Conservation (phyloP, 495 filamentous ascomycete genomes). For the Daldinia decipiens region DNA sequence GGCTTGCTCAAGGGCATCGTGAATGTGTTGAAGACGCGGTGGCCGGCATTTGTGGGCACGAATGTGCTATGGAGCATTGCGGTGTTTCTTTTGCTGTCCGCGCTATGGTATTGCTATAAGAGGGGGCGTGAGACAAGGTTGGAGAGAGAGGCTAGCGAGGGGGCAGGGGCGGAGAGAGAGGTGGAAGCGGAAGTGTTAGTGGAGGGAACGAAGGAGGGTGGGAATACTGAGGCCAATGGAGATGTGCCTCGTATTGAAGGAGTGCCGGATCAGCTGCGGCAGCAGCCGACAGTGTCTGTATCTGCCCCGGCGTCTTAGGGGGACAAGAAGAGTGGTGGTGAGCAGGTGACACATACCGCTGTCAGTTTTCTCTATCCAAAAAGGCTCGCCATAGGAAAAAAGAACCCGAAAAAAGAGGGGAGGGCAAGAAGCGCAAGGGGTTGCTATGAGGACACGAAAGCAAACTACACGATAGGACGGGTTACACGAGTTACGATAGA, state of each 20-base stretch:
- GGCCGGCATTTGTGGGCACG: slow-evolving; percentile 78
- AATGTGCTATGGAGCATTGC: slow-evolving; percentile 89
- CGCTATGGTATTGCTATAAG: slow-evolving; percentile 98
- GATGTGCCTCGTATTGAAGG: slow-evolving; percentile 14
- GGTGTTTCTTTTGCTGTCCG: slow-evolving; percentile 84
- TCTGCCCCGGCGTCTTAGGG: slow-evolving; percentile 6
- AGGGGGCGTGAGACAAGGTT: slow-evolving; percentile 85
- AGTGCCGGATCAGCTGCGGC: not conserved
- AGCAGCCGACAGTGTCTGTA: slow-evolving; percentile 12
- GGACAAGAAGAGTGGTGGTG: not conserved
- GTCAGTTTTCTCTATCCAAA: not conserved
- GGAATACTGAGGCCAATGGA: not conserved
- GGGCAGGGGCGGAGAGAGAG: not conserved
- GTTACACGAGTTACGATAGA: not conserved
- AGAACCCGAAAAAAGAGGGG: not conserved
- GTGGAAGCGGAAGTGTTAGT: not conserved
- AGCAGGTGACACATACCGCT: not conserved
- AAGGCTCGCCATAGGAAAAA: not conserved
- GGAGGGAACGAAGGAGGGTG: not conserved
- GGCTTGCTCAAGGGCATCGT: slow-evolving; percentile 83
- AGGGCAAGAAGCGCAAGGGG: not conserved
- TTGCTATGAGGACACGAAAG: not conserved
- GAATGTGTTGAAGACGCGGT: slow-evolving; percentile 70
- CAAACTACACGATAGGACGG: not conserved
- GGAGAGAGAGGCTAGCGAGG: slow-evolving; percentile 66